Percentiles rank a stretch among this genome's conserved stretches.
Conservation (phyloP, 345 rosid genomes). For the Litchi chinensis region DNA sequence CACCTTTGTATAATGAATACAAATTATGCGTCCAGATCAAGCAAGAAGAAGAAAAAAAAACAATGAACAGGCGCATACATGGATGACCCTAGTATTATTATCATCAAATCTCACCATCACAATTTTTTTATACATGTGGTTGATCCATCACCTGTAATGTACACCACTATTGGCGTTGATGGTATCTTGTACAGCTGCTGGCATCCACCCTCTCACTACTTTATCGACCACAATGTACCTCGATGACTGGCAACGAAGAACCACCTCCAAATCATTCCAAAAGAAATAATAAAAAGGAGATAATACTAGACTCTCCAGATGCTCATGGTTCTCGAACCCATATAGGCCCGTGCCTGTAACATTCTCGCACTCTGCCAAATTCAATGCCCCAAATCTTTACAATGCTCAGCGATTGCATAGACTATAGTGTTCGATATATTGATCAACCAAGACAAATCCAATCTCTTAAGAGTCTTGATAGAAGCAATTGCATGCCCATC, state of each 20-base stretch:
- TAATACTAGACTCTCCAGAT: slow-evolving; percentile 38
- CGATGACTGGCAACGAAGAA: slow-evolving; percentile 36
- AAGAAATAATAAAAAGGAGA: slow-evolving; percentile 29
- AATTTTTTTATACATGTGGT: not conserved
- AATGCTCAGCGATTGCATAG: slow-evolving; percentile 36
- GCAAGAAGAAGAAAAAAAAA: not conserved
- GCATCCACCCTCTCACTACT: slow-evolving; percentile 41
- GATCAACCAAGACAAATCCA: slow-evolving; percentile 49
- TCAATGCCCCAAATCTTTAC: slow-evolving; percentile 34
- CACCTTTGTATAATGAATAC: not conserved
- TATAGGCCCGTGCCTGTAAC: slow-evolving; percentile 38
- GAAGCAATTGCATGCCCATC: slow-evolving; percentile 37
- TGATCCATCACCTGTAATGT: slow-evolving; percentile 37
- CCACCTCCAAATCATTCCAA: slow-evolving; percentile 25
- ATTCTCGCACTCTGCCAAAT: slow-evolving; percentile 45
- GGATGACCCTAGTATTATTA: not conserved
- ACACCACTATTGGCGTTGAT: slow-evolving; percentile 29
- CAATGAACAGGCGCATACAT: not conserved
- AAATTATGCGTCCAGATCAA: not conserved
- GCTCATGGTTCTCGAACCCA: slow-evolving; percentile 31
- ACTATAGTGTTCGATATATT: slow-evolving; percentile 41
- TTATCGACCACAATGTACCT: slow-evolving; percentile 34
- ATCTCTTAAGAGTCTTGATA: slow-evolving; percentile 30
- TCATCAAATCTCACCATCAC: no score
- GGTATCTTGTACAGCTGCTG: slow-evolving; percentile 20